Evolutionary conservation across 257 asterid species (phyloP), one percentile per base, ranked within the genome.

Genomic region (Linderniella brevidens): DNA sequence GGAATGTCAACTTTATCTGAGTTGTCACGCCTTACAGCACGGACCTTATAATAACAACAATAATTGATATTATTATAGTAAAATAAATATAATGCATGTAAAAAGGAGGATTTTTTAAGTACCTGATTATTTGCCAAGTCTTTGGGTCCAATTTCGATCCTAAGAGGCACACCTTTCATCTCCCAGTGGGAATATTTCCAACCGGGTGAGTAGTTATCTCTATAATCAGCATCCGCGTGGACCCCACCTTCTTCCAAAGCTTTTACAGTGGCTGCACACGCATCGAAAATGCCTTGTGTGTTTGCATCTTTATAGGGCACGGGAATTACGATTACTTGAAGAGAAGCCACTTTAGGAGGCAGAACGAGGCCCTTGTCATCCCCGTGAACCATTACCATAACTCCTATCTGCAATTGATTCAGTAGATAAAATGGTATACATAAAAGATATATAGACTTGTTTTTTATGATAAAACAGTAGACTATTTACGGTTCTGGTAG

Each of bases 151-250:
- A 88, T 88, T 68, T 88, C 98, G 57, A 88, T 81, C 69, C 98
- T 72, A 41, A 88, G 85, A 64, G 98, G 98, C 48, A 84, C 94
- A 17, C 98, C 98, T 67, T 88, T 84, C 96, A 88, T 65, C 74
- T 88, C 98, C 98, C 98, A 88, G 40, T 88, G 72, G 44, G 96
- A 88, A 60, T 88, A 88, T 68, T 88, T 88, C 98, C 98, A 88
- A 41, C 98, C 94, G 43, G 98, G 98, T 0, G 98, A 88, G 63
- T 88, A 84, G 54, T 88, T 88, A 48, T 88, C 98, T 62, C 98
- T 76, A 45, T 53, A 62, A 74, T 88, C 98, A 46, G 78, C 76
- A 62, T 88, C 98, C n/a, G 82, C 93, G 15, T 79, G 80, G 53
- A 88, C 52, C 60, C 96, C 98, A 12, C 93, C 69, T 50, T 84